These are phyloP conservation scores for Drosera spatulata DNA, from an alignment of 179 eudicot genomes.

Conservation along the genomic window DNA sequence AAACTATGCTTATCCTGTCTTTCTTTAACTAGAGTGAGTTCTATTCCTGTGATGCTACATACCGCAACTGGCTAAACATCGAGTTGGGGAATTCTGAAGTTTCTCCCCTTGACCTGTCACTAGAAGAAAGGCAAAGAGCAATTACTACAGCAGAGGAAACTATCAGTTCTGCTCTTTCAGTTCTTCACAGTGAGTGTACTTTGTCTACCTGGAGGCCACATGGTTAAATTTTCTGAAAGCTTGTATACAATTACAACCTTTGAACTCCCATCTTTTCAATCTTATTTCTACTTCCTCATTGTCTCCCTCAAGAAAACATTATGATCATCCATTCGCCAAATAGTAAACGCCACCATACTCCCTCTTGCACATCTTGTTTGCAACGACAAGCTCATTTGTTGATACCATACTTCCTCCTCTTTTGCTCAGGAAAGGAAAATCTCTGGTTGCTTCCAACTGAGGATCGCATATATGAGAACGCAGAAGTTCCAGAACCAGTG, in stretches of 20 bases:
- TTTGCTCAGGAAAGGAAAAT: slow-evolving; percentile 48
- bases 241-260: no score
- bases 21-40: slow-evolving; percentile 52
- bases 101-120: slow-evolving; percentile 48
- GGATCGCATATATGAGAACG: slow-evolving; percentile 34
- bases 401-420: neutral
- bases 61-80: slow-evolving; percentile 86
- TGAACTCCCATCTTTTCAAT: no score
- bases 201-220: neutral
- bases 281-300: no score
- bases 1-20: slow-evolving; percentile 1
- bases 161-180: slow-evolving; percentile 42
- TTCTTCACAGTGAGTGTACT: slow-evolving; percentile 63
- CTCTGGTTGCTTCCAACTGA: slow-evolving; percentile 73
- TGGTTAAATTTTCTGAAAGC: neutral
- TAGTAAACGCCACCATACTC: no score
- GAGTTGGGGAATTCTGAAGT: slow-evolving; percentile 65
- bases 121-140: slow-evolving; percentile 62
- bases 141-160: slow-evolving; percentile 58
- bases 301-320: no score
- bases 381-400: neutral
- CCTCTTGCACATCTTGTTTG: neutral
- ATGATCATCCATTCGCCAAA: no score
- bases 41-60: slow-evolving; percentile 89
- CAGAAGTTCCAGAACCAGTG: slow-evolving; percentile 22